Evolutionary conservation across 176 grass and related monocot species (phyloP).

Genomic region (Hordeum vulgare): DNA sequence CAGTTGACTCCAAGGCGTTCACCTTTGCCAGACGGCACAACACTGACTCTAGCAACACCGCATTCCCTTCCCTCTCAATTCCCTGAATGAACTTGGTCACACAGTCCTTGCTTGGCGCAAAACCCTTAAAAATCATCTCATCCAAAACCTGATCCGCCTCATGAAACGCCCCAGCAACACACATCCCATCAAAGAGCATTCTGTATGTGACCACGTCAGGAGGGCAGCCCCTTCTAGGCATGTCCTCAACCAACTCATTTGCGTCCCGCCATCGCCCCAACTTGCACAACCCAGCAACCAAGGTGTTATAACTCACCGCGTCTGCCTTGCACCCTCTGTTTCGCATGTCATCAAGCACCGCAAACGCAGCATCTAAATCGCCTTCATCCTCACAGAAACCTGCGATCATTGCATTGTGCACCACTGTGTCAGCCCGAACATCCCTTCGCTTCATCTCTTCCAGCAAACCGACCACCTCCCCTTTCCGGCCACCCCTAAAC

Average conservation of each 20-base stretch:
- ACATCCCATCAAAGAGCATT: conserved; percentile 52
- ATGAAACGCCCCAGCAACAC: conserved; percentile 34
- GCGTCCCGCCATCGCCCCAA: conserved; percentile 40
- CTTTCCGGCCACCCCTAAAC: conserved; percentile 35
- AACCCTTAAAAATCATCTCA: conserved; percentile 65
- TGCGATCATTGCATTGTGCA: conserved; percentile 54
- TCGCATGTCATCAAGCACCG: conserved; percentile 52
- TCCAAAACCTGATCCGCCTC: conserved; percentile 36
- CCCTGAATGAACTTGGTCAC: conserved; percentile 39
- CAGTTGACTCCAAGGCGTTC: conserved; percentile 20
- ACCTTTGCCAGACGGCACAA: conserved; percentile 13
- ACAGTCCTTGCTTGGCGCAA: conserved; percentile 35
- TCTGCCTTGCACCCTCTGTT: conserved; percentile 41
- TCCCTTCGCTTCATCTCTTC: conserved; percentile 56
- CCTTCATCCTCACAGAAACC: conserved; percentile 55
- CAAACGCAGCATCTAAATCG: conserved; percentile 38
- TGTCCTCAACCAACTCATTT: conserved; percentile 48
- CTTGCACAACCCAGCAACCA: conserved; percentile 48
- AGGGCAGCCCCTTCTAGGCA: conserved; percentile 42
- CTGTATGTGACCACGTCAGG: conserved; percentile 59
- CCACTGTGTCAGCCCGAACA: conserved; percentile 32
- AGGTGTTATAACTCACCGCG: conserved; percentile 46
- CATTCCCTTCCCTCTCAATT: conserved; percentile 36
- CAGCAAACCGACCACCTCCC: conserved; percentile 47
- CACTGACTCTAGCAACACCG: conserved; percentile 1